Base-by-base conservation (phyloP, 2,329 filamentous ascomycete species). In the Myriosclerotinia curreyana region DNA sequence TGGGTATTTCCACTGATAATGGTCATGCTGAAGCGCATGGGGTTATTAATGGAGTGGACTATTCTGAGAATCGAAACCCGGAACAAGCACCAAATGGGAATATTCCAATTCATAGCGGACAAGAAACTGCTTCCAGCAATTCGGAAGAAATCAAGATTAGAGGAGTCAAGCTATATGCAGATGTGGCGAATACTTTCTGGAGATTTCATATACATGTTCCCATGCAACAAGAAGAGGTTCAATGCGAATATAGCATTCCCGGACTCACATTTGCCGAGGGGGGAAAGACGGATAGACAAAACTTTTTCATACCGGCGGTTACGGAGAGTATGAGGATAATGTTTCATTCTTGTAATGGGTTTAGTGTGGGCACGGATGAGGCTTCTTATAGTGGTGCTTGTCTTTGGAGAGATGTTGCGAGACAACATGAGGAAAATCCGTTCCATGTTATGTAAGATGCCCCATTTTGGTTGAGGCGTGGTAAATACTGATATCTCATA, bases 311-410 rank as follows among this genome's bases (percentile, higher is more conserved):
- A 5, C 94, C 95, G 15, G 91, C 90, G 15, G 81, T 82, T 65
- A 85, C 86, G 52, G 88, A 97, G 76, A 90, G 91, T 5, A 98
- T 99, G 94, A 92, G 96, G 74, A 90, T 97, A 74, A 96, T 98
- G 91, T 99, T 97, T 77, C 90, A 97, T 79, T 96, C 91, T 64
- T 97, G 95, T 79, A 99, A 99, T 76, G 96, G 95, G 20, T 99
- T 99, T 79, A 94, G 90, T 69, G 83, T 95, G 48, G 90, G 89
- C 62, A 94, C 92, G 4, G 90, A 96, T 75, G 86, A 95, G 66
- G 86, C 91, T 58, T 87, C 88, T 50, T 96, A 92, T 80, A 94
- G 90, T 73, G 95, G 95, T 0, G 89, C 92, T n/a, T 91, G 91
- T 5, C 79, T 99, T 64, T 99, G 95, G 95, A 91, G 95, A 72